Conservation (phyloP, 345 rosid species). For the Eucalyptus tenuipes region DNA sequence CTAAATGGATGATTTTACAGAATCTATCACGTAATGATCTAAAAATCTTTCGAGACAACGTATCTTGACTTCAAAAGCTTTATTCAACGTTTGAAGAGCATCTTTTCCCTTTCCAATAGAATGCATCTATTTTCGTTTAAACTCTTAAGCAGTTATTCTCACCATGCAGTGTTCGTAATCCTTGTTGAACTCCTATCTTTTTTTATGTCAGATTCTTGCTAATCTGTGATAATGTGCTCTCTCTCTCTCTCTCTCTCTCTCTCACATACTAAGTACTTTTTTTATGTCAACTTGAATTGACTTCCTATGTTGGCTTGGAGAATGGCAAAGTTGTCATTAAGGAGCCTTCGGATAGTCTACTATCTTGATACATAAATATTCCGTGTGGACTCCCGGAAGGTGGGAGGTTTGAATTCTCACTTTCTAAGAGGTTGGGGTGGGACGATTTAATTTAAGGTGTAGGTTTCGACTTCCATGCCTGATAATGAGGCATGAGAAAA, state of each 20-base stretch:
- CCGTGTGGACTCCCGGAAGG: rapidly evolving
- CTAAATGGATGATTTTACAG: not conserved
- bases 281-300: constrained; percentile 24
- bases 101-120: not conserved
- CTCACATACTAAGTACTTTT: not conserved
- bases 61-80: no score
- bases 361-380: constrained; percentile 18
- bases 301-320: constrained; percentile 37
- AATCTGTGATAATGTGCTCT: not conserved
- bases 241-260: not conserved
- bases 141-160: not conserved
- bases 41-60: not conserved
- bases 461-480: rapidly evolving
- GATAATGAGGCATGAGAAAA: no score
- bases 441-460: no score
- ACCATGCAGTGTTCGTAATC: not conserved
- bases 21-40: not conserved
- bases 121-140: not conserved
- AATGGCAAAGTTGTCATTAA: constrained; percentile 31
- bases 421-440: no score
- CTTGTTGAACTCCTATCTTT: not conserved
- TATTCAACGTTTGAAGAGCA: not conserved
- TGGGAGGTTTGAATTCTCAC: no score
- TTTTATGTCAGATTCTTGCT: not conserved
- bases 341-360: constrained; percentile 68